Evolutionary conservation across 768 basidiomycete genomes (phyloP).

Genomic region (Strobilomyces confusus): DNA sequence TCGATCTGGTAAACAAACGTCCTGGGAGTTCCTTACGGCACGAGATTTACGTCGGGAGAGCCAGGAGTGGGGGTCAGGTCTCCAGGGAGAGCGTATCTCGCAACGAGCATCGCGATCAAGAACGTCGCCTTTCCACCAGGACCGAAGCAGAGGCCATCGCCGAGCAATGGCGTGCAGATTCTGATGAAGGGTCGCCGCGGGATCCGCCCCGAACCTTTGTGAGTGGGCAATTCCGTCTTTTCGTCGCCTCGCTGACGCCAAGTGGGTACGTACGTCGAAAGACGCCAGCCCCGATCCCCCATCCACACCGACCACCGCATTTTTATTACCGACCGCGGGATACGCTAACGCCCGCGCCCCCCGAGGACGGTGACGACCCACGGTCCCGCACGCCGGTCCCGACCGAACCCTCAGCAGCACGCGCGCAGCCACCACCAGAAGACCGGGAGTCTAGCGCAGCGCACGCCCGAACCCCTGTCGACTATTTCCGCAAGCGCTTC

Average conservation of each 20-base stretch:
- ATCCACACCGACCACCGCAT: constrained; percentile 7
- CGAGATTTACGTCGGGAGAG: constrained; percentile 18
- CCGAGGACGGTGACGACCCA: constrained; percentile 16
- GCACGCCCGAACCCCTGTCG: constrained; percentile 17
- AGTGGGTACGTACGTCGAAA: background rate
- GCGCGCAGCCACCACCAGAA: background rate
- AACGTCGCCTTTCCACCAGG: constrained; percentile 14
- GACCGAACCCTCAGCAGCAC: constrained; percentile 4
- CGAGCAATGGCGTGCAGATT: constrained; percentile 32
- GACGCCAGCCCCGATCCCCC: constrained; percentile 16
- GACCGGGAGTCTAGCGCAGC: constrained; percentile 6
- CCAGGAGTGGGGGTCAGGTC: constrained; percentile 24
- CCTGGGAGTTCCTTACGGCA: constrained; percentile 25
- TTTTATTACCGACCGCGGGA: constrained; percentile 32
- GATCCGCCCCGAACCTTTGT: constrained; percentile 21
- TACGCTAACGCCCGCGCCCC: constrained; percentile 24
- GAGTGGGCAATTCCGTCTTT: constrained; percentile 1
- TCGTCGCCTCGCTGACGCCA: constrained; percentile 2
- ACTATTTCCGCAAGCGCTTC: constrained; percentile 26
- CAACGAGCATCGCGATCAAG: constrained; percentile 14
- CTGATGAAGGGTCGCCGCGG: constrained; percentile 17
- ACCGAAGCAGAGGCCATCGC: constrained; percentile 26
- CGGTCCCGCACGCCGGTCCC: constrained; percentile 16
- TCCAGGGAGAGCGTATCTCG: constrained; percentile 17
- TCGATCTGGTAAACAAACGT: constrained; percentile 27